A percentile compares a stretch with the other conserved stretches of the same genome.
Conservation (phyloP, 2,329 filamentous ascomycete species). For the Fusarium scirpi region DNA sequence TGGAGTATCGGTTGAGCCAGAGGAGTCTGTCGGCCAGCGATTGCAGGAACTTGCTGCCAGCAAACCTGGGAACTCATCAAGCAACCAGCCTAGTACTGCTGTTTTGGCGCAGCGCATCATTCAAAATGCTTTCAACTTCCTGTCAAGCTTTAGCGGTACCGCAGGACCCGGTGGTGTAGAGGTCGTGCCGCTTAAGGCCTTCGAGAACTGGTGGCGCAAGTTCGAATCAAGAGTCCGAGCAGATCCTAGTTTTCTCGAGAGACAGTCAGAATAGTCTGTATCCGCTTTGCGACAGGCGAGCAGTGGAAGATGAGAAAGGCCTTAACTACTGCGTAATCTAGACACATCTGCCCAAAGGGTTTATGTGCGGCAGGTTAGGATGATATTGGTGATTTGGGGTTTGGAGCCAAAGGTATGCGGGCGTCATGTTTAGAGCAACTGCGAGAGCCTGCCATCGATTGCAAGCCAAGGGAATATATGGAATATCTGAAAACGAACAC, state of each 20-base stretch:
- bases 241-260: conserved; percentile 91
- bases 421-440: conserved; percentile 23
- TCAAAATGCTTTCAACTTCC: conserved; percentile 95
- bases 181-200: conserved; percentile 92
- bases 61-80: conserved; percentile 44
- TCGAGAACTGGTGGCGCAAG: conserved; percentile 98
- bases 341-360: neutral
- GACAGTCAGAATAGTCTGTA: conserved; percentile 52
- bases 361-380: neutral
- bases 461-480: neutral
- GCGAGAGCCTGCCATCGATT: conserved; percentile 6
- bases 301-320: neutral
- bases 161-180: conserved; percentile 75
- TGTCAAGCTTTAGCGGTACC: conserved; percentile 84
- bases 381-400: neutral
- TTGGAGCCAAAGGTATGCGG: neutral
- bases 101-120: conserved; percentile 93
- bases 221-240: conserved; percentile 88
- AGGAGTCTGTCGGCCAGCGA: conserved; percentile 75
- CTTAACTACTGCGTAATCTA: neutral
- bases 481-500: neutral
- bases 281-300: neutral
- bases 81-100: conserved; percentile 71
- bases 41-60: conserved; percentile 67
- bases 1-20: conserved; percentile 85